Conservation (phyloP, 495 filamentous ascomycete genomes). For the Annulohypoxylon bovei region DNA sequence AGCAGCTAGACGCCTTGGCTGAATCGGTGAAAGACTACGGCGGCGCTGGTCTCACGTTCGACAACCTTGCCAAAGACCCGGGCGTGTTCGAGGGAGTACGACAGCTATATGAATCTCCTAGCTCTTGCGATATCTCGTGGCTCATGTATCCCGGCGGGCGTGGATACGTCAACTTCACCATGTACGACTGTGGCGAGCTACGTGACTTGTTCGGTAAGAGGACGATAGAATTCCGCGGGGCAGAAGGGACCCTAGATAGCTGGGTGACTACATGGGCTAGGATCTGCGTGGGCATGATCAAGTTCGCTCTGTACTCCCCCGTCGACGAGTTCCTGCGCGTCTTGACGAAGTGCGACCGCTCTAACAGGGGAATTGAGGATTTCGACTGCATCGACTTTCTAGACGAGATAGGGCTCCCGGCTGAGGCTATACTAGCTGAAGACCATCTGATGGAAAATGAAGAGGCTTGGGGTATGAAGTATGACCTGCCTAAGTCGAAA, state of each 20-base stretch:
- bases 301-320: slow-evolving; percentile 30
- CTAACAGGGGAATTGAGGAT: not conserved
- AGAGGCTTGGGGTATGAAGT: slow-evolving; percentile 14
- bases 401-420: slow-evolving; percentile 30
- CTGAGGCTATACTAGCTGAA: slow-evolving; percentile 30
- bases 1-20: not conserved
- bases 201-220: not conserved
- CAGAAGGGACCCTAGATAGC: slow-evolving; percentile 44
- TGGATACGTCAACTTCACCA: not conserved
- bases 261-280: slow-evolving; percentile 46
- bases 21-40: not conserved
- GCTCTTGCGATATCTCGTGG: slow-evolving; percentile 5
- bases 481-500: too few species aligned
- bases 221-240: slow-evolving; percentile 54
- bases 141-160: not conserved
- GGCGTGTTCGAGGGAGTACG: slow-evolving; percentile 14
- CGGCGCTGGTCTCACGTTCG: not conserved
- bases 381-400: slow-evolving; percentile 43
- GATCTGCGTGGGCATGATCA: slow-evolving; percentile 47
- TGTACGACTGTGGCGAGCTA: not conserved
- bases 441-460: slow-evolving; percentile 8
- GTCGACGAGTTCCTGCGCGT: slow-evolving; percentile 24
- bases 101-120: not conserved
- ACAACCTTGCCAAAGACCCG: not conserved
- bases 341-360: slow-evolving; percentile 9